These are phyloP conservation scores for Malassezia cuniculi DNA, from an alignment of 1,284 basidiomycete species.

Conservation along the genomic window DNA sequence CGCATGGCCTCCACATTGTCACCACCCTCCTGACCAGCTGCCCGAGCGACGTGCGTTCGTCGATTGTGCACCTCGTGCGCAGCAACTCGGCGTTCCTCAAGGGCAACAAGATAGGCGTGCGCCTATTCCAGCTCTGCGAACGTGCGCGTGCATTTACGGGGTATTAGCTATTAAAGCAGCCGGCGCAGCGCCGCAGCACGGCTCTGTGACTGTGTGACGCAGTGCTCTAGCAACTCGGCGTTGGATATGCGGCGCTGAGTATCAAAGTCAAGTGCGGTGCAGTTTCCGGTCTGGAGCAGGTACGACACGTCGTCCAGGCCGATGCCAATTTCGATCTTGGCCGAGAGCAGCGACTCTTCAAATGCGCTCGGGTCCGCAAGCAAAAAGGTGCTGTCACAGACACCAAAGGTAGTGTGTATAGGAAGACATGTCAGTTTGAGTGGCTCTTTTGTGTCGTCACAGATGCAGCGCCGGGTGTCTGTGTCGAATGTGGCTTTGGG, in stretches of 20 bases:
- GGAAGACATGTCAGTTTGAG: conserved; percentile 53
- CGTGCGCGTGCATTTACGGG: conserved; percentile 39
- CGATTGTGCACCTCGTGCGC: conserved; percentile 34
- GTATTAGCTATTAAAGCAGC: conserved; percentile 18
- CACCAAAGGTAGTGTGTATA: conserved; percentile 61
- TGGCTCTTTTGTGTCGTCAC: conserved; percentile 46
- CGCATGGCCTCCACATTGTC: conserved; percentile 40
- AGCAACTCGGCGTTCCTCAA: conserved; percentile 38
- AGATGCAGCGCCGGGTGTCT: conserved; percentile 56
- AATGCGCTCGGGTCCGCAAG: conserved; percentile 76
- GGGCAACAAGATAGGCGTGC: conserved; percentile 39
- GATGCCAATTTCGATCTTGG: conserved; percentile 21
- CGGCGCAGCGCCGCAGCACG: conserved; percentile 4
- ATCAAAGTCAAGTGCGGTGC: background rate
- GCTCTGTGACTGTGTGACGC: conserved; percentile 5
- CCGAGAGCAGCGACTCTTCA: conserved; percentile 63
- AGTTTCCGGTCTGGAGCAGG: background rate
- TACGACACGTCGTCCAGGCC: conserved; percentile 6
- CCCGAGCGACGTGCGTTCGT: conserved; percentile 20
- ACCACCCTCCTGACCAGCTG: conserved; percentile 42
- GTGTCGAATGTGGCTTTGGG: conserved; percentile 63
- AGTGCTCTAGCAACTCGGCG: conserved; percentile 2
- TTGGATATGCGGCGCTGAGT: background rate
- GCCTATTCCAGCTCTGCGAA: conserved; percentile 41
- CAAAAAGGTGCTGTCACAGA: conserved; percentile 58